Evolutionary conservation across 192 early-diverging fungal species (phyloP).

Genomic region (Podila verticillata): DNA sequence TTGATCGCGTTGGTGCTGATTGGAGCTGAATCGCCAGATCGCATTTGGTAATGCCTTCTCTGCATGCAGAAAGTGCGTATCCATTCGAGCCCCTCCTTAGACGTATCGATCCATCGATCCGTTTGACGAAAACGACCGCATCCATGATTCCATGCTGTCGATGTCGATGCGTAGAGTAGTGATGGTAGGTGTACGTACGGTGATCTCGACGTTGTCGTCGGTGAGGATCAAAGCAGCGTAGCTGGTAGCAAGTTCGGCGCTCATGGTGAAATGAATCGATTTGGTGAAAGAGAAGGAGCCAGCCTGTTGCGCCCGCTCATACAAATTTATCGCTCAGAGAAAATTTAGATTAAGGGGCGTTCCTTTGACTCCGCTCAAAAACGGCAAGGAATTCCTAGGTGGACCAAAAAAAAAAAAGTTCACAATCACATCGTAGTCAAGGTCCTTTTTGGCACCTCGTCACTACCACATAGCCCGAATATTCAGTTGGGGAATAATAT

Average conservation of each 20-base stretch:
- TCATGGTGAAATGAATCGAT: conserved; percentile 44
- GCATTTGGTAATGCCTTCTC: not conserved
- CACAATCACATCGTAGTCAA: too few relatives aligned
- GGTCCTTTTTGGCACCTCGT: too few relatives aligned
- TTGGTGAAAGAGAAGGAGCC: conserved; percentile 48
- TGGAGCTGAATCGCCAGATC: not conserved
- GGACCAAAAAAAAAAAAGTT: too few relatives aligned
- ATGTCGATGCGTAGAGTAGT: not conserved
- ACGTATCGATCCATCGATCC: not conserved
- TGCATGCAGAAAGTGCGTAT: not conserved
- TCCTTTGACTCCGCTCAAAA: not conserved
- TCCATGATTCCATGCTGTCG: not conserved
- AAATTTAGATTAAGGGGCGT: not conserved
- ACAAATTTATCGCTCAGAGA: not conserved
- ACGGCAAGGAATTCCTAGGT: not conserved
- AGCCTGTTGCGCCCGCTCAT: not conserved
- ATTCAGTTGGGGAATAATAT: too few relatives aligned
- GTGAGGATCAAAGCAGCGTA: conserved; percentile 99
- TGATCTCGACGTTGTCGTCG: conserved; percentile 97
- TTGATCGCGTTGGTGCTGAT: not conserved
- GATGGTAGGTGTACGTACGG: conserved; percentile 62
- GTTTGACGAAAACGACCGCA: conserved; percentile 2
- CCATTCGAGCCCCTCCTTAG: not conserved
- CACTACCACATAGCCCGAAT: too few relatives aligned
- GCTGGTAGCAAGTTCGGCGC: conserved; percentile 87